phyloP scores from a whole-genome alignment of 345 rosid genomes.

The Citrus glauca region DNA sequence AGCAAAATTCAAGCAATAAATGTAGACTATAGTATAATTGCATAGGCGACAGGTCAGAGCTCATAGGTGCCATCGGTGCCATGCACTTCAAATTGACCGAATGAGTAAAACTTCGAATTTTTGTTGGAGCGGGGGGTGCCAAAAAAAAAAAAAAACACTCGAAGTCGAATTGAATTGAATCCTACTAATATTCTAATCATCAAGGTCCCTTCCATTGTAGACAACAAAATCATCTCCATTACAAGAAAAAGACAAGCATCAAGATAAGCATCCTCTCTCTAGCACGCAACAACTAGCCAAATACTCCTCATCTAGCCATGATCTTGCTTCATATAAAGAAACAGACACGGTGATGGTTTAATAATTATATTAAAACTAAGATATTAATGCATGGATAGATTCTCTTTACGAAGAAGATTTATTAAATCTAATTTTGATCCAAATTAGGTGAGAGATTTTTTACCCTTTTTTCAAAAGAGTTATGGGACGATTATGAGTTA shows the following conservation, averaged over 20 bases:
- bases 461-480: background rate
- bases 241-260: background rate
- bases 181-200: background rate
- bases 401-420: background rate
- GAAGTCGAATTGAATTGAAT: background rate
- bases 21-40: too few species aligned
- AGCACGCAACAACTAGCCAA: background rate
- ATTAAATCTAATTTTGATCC: background rate
- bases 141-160: background rate
- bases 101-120: too few species aligned
- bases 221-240: conserved; percentile 1
- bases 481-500: conserved; percentile 17
- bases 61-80: too few species aligned
- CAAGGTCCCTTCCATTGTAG: background rate
- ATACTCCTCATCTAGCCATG: conserved; percentile 3
- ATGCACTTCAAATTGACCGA: too few species aligned
- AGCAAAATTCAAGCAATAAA: too few species aligned
- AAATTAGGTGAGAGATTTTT: background rate
- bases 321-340: background rate
- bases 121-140: too few species aligned
- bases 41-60: too few species aligned
- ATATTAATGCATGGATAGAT: background rate
- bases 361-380: background rate
- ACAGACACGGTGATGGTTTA: background rate
- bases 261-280: background rate